Evolutionary conservation across 257 asterid genomes (phyloP).

Genomic region (Capsicum chinense): DNA sequence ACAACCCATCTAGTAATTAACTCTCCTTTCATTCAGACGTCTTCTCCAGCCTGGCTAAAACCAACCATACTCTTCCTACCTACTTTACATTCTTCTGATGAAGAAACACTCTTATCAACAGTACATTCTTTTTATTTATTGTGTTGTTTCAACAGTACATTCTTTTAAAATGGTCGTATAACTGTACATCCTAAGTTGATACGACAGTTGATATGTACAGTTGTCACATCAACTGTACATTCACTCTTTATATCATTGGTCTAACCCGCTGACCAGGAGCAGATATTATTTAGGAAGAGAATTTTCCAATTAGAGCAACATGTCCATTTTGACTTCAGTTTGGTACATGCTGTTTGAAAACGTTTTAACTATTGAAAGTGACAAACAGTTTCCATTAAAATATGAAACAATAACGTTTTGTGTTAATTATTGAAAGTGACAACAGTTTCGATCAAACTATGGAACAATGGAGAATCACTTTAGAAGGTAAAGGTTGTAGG

Average conservation of each 20-base stretch:
- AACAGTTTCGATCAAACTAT: neutral
- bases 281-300: constrained; percentile 8
- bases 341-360: neutral
- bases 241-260: neutral
- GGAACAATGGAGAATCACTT: neutral
- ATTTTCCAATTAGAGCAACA: constrained; percentile 11
- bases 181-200: too few relatives aligned
- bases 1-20: too few relatives aligned
- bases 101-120: too few relatives aligned
- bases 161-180: neutral
- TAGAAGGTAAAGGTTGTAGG: neutral
- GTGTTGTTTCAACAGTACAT: neutral
- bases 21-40: too few relatives aligned
- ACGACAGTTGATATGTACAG: too few relatives aligned
- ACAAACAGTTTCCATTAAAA: too few relatives aligned
- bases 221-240: too few relatives aligned
- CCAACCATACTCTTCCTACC: too few relatives aligned
- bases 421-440: neutral
- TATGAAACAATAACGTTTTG: too few relatives aligned
- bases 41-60: too few relatives aligned
- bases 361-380: neutral
- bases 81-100: too few relatives aligned
- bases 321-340: neutral
- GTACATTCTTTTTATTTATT: neutral
- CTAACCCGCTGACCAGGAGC: neutral